Conservation (phyloP, 176 grass and related monocot genomes). For the Microstegium vimineum region DNA sequence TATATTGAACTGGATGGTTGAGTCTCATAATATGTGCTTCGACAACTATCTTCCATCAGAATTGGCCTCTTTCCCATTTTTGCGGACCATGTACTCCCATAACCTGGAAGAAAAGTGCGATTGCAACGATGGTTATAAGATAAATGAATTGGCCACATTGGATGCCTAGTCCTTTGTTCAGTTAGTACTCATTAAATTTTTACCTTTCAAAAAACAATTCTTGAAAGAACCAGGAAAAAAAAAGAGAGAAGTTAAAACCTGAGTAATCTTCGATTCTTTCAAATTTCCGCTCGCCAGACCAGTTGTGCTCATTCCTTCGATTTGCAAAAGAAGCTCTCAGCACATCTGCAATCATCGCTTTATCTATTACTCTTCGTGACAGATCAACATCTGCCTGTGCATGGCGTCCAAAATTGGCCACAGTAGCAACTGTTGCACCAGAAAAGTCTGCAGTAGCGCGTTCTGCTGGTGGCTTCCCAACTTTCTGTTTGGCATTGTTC, state of each 20-base stretch:
- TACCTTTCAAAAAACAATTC: neutral
- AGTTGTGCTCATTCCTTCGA: constrained; percentile 50
- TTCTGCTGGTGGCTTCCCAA: constrained; percentile 58
- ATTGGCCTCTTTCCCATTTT: constrained; percentile 59
- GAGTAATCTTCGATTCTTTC: constrained; percentile 66
- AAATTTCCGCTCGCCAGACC: constrained; percentile 36
- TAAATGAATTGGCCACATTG: neutral
- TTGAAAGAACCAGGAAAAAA: neutral
- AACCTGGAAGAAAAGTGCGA: constrained; percentile 38
- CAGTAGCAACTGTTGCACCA: constrained; percentile 45
- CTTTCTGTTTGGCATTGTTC: constrained; percentile 52
- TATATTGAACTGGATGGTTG: constrained; percentile 46
- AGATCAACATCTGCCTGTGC: constrained; percentile 43
- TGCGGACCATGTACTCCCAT: constrained; percentile 33
- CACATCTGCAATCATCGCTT: constrained; percentile 35
- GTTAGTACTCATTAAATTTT: neutral
- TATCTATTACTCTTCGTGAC: constrained; percentile 37
- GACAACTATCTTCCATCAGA: constrained; percentile 66
- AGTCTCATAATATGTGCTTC: constrained; percentile 66
- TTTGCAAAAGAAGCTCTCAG: constrained; percentile 53
- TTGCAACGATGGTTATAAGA: neutral
- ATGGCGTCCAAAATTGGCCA: constrained; percentile 41
- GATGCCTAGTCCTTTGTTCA: neutral
- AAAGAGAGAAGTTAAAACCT: constrained; percentile 44
- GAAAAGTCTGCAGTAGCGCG: constrained; percentile 45